A percentile compares a stretch with the other conserved stretches of the same genome.
Evolutionary conservation across 768 basidiomycete species (phyloP).

Genomic region (Trametes villosa): DNA sequence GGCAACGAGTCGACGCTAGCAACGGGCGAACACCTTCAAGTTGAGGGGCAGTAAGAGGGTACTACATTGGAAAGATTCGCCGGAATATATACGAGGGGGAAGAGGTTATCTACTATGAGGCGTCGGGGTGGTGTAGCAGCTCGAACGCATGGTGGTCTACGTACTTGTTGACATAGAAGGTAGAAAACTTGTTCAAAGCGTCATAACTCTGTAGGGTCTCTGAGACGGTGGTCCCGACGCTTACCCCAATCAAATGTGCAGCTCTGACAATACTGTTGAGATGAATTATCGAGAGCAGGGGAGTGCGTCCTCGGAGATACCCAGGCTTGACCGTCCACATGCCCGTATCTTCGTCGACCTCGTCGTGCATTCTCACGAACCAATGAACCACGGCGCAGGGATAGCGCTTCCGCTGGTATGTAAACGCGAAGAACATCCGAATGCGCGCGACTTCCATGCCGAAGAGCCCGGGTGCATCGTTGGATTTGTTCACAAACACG

Average conservation of each 20-base stretch:
- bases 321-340: background rate
- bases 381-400: background rate
- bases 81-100: no score
- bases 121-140: no score
- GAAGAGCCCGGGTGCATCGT: conserved; percentile 16
- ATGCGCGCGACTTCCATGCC: conserved; percentile 26
- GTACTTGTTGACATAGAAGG: background rate
- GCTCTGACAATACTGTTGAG: background rate
- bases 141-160: background rate
- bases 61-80: no score
- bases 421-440: conserved; percentile 35
- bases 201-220: background rate
- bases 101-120: no score
- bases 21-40: no score
- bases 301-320: background rate
- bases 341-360: background rate
- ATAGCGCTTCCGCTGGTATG: background rate
- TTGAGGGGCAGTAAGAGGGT: no score
- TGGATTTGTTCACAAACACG: conserved; percentile 25
- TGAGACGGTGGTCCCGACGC: no score
- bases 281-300: background rate
- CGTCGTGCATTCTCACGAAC: background rate
- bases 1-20: no score
- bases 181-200: background rate
- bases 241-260: background rate